A percentile compares a stretch with the other conserved stretches of the same genome.
These are phyloP conservation scores for Triticum timopheevii DNA, from an alignment of 176 grass and related monocot genomes.

Conservation along the genomic window DNA sequence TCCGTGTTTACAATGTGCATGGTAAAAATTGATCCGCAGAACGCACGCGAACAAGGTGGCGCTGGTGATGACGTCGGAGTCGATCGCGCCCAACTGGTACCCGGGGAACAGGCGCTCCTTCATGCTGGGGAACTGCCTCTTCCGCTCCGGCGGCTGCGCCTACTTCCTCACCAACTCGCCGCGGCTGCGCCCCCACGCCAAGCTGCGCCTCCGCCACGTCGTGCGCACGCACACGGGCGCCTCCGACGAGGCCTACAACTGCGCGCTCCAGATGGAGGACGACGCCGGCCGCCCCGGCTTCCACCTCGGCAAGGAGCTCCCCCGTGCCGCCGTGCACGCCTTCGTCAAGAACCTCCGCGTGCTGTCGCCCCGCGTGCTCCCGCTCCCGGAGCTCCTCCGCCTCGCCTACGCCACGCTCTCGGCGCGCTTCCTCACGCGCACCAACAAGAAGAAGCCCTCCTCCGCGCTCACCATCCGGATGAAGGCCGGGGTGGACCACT, in stretches of 20 bases:
- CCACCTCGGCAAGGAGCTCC: constrained; percentile 82
- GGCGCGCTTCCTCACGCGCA: constrained; percentile 12
- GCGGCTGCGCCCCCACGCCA: constrained; percentile 20
- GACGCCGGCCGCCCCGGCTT: constrained; percentile 62
- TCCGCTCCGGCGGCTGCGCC: constrained; percentile 92
- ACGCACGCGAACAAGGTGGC: constrained; percentile 49
- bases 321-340: constrained; percentile 63
- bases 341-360: constrained; percentile 79
- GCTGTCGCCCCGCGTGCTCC: constrained; percentile 62
- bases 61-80: constrained; percentile 83
- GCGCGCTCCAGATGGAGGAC: constrained; percentile 87
- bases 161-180: constrained; percentile 83
- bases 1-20: neutral
- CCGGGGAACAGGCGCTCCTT: constrained; percentile 69
- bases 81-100: constrained; percentile 95
- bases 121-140: constrained; percentile 96
- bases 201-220: constrained; percentile 61
- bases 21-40: neutral
- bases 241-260: constrained; percentile 74
- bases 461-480: constrained; percentile 40
- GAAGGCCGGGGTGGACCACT: constrained; percentile 73
- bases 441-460: neutral
- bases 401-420: constrained; percentile 23
- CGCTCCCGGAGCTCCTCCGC: constrained; percentile 57
- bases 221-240: constrained; percentile 84